phyloP scores from a whole-genome alignment of 371 early-diverging fungal species.

The Fennellomyces sp. region DNA sequence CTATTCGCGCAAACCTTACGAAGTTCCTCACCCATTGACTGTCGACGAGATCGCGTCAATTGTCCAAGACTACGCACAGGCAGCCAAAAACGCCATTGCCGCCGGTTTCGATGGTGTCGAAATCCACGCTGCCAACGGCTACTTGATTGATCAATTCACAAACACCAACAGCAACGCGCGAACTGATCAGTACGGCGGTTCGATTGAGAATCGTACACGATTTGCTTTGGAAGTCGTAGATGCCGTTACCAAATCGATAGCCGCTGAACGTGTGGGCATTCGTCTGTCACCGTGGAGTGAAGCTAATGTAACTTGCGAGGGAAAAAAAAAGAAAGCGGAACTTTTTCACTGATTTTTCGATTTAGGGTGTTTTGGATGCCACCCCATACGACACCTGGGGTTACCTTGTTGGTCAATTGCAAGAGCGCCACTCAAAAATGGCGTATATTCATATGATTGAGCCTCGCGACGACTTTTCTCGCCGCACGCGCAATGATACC shows the following conservation, averaged over 20 bases:
- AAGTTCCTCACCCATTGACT: constrained; percentile 62
- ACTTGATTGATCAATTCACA: constrained; percentile 56
- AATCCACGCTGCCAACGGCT: constrained; percentile 70
- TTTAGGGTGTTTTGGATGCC: constrained; percentile 30
- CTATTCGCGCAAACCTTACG: constrained; percentile 15
- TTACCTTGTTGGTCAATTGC: constrained; percentile 21
- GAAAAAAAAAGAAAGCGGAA: neutral
- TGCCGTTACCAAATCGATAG: constrained; percentile 26
- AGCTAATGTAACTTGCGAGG: constrained; percentile 1
- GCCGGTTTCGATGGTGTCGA: constrained; percentile 72
- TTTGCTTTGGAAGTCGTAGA: constrained; percentile 47
- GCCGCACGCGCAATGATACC: constrained; percentile 9
- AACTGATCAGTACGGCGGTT: constrained; percentile 63
- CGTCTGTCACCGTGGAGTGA: constrained; percentile 26
- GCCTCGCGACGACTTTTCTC: constrained; percentile 21
- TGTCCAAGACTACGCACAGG: constrained; percentile 58
- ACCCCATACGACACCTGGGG: constrained; percentile 39
- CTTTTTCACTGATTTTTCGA: neutral
- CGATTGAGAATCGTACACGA: constrained; percentile 54
- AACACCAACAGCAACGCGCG: constrained; percentile 44
- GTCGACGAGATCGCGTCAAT: constrained; percentile 62
- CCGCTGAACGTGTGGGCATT: constrained; percentile 19
- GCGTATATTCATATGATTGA: constrained; percentile 44
- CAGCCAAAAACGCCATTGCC: constrained; percentile 38
- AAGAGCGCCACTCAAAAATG: constrained; percentile 23